These are phyloP conservation scores for Rosa chinensis DNA, from an alignment of 306 rosid genomes.

Conservation along the genomic window DNA sequence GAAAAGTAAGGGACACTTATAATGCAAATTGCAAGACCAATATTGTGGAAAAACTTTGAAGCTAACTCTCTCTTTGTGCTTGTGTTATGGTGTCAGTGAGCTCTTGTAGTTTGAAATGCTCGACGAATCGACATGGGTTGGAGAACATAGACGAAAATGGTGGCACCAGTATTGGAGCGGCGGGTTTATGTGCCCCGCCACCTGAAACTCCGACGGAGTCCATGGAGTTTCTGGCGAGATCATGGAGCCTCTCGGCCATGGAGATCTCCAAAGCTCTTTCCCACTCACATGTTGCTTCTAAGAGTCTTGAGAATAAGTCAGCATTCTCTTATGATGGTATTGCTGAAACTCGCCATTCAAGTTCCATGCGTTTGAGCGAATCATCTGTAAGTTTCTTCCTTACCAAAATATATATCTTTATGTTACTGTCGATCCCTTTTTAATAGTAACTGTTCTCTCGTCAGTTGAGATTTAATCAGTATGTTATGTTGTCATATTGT, in stretches of 20 bases:
- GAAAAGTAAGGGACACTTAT: conserved; percentile 42
- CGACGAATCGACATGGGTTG: conserved; percentile 39
- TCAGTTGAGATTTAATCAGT: not conserved
- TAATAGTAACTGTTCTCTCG: not conserved
- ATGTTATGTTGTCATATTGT: not conserved
- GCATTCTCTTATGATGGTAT: conserved; percentile 31
- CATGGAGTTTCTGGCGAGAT: conserved; percentile 95
- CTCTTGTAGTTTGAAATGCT: conserved; percentile 49
- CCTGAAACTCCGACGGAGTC: conserved; percentile 95
- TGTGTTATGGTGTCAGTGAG: conserved; percentile 53
- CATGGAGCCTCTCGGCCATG: conserved; percentile 92
- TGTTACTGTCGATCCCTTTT: not conserved
- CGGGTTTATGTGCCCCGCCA: conserved; percentile 39
- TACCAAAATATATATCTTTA: not conserved
- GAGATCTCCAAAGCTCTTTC: conserved; percentile 86
- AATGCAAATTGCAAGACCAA: conserved; percentile 14
- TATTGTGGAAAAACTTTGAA: not conserved
- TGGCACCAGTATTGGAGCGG: conserved; percentile 43
- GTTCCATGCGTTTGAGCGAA: conserved; percentile 46
- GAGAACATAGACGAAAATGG: conserved; percentile 81
- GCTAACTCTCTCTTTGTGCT: conserved; percentile 8
- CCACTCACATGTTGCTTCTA: conserved; percentile 39
- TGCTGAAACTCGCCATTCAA: conserved; percentile 28
- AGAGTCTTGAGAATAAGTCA: conserved; percentile 38
- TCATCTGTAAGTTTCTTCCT: conserved; percentile 51